A percentile compares a stretch with the other conserved stretches of the same genome.
Evolutionary conservation across 352 stramenopile species (phyloP).

Genomic region (Phytopythium aichiense): DNA sequence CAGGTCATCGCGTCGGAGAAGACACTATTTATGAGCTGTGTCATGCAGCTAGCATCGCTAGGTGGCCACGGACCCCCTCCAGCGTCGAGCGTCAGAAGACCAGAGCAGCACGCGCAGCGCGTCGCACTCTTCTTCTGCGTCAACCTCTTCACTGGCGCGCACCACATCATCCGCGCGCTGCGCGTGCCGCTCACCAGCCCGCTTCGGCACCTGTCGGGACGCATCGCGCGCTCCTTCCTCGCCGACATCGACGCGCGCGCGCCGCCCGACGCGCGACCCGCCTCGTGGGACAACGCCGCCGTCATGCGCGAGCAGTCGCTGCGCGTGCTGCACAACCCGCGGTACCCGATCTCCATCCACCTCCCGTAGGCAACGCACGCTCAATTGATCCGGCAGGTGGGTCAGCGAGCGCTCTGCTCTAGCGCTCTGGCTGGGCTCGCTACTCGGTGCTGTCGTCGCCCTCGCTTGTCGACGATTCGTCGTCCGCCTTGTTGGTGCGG

Average conservation of each 20-base stretch:
- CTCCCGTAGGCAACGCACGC: slow-evolving; percentile 9
- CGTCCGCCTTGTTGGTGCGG: slow-evolving; percentile 4
- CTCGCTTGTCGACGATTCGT: slow-evolving; percentile 2
- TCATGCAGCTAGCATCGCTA: slow-evolving; percentile 28
- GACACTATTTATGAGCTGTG: slow-evolving; percentile 43
- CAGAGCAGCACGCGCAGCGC: slow-evolving; percentile 9
- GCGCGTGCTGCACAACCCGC: slow-evolving; percentile 32
- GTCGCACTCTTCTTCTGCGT: slow-evolving; percentile 47
- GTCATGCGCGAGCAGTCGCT: slow-evolving; percentile 38
- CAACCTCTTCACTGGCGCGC: slow-evolving; percentile 33
- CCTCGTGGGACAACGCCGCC: slow-evolving; percentile 33
- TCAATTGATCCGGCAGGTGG: not conserved
- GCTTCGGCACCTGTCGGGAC: slow-evolving; percentile 25
- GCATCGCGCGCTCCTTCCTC: slow-evolving; percentile 26
- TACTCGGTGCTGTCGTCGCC: not conserved
- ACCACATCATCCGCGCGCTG: slow-evolving; percentile 42
- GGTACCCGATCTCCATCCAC: slow-evolving; percentile 47
- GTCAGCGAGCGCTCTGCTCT: not conserved
- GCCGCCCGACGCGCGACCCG: slow-evolving; percentile 10
- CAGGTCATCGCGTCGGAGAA: slow-evolving; percentile 26
- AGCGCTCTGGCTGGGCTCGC: not conserved
- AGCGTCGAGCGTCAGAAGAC: not conserved
- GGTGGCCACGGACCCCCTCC: not conserved
- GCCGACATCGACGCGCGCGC: slow-evolving; percentile 22
- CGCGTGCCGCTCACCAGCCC: slow-evolving; percentile 26